Evolutionary conservation across 202 grass and related monocot species (phyloP).

Genomic region (Sporobolus alterniflorus): DNA sequence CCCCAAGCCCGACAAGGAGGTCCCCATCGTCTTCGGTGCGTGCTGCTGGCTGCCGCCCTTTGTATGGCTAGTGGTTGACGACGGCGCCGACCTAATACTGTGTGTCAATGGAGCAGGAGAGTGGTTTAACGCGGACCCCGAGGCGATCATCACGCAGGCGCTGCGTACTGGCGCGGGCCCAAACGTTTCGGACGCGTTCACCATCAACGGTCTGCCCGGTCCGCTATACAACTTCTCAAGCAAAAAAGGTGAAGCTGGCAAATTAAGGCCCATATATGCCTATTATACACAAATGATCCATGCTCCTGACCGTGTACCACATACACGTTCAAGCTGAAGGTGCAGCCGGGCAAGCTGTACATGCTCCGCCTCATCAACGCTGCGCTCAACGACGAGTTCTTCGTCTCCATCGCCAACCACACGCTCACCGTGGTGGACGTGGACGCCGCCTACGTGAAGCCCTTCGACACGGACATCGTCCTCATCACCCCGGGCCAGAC

Average conservation of each 20-base stretch:
- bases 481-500: conserved; percentile 80
- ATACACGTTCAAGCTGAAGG: conserved; percentile 89
- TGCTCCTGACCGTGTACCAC: not conserved
- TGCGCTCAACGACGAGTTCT: conserved; percentile 85
- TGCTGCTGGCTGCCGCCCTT: no score
- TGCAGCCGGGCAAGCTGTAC: conserved; percentile 61
- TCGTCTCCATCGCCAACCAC: conserved; percentile 88
- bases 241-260: conserved; percentile 49
- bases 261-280: not conserved
- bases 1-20: conserved; percentile 56
- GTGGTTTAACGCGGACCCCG: conserved; percentile 81
- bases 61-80: not conserved
- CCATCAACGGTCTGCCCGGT: conserved; percentile 76
- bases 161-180: conserved; percentile 71
- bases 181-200: conserved; percentile 78
- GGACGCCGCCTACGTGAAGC: conserved; percentile 77
- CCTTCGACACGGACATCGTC: conserved; percentile 57
- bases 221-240: conserved; percentile 79
- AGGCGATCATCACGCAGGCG: conserved; percentile 67
- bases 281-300: not conserved
- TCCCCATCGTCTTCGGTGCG: conserved; percentile 59
- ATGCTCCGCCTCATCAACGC: conserved; percentile 84
- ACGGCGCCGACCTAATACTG: not conserved
- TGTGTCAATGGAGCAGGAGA: conserved; percentile 41
- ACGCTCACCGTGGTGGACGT: conserved; percentile 86